A percentile compares a stretch with the other conserved stretches of the same genome.
phyloP scores from a whole-genome alignment of 805 yeast species.

The Torulaspora quercuum region DNA sequence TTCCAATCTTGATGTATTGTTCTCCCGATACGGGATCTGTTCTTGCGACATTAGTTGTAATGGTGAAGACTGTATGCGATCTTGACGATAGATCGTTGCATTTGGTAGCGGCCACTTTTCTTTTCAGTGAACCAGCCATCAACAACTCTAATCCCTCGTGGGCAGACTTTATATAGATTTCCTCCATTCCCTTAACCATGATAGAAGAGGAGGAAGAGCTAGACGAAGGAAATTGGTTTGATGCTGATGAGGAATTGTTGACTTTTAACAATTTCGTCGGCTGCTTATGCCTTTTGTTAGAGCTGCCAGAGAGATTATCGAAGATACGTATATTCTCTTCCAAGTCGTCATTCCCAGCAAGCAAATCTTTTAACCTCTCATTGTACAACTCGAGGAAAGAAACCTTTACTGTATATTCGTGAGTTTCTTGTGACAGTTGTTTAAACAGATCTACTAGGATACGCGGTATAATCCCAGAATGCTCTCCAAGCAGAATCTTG shows the following conservation, averaged over 20 bases:
- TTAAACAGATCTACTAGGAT: slow-evolving; percentile 54
- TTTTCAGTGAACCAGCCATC: slow-evolving; percentile 53
- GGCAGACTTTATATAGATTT: slow-evolving; percentile 47
- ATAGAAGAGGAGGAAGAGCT: slow-evolving; percentile 37
- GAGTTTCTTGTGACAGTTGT: slow-evolving; percentile 38
- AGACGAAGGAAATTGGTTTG: slow-evolving; percentile 21
- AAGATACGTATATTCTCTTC: slow-evolving; percentile 50
- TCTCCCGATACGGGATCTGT: slow-evolving; percentile 47
- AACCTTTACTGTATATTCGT: slow-evolving; percentile 61
- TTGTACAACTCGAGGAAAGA: slow-evolving; percentile 80
- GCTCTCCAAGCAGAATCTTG: slow-evolving; percentile 35
- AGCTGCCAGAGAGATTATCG: slow-evolving; percentile 40
- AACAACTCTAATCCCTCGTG: slow-evolving; percentile 51
- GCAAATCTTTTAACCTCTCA: slow-evolving; percentile 70
- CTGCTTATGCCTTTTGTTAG: slow-evolving; percentile 2
- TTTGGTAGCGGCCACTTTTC: slow-evolving; percentile 76
- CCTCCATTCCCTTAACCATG: slow-evolving; percentile 56
- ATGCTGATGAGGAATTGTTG: slow-evolving; percentile 5
- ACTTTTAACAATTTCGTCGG: slow-evolving; percentile 2
- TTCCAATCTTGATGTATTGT: slow-evolving; percentile 53
- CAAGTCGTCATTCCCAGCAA: slow-evolving; percentile 34
- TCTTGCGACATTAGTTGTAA: slow-evolving; percentile 55
- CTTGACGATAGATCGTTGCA: slow-evolving; percentile 75
- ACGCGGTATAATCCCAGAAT: slow-evolving; percentile 65
- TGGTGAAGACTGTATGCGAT: slow-evolving; percentile 75